A percentile compares a stretch with the other conserved stretches of the same genome.
phyloP scores from a whole-genome alignment of 441 rosid genomes.

The Pelargonium citronellum region DNA sequence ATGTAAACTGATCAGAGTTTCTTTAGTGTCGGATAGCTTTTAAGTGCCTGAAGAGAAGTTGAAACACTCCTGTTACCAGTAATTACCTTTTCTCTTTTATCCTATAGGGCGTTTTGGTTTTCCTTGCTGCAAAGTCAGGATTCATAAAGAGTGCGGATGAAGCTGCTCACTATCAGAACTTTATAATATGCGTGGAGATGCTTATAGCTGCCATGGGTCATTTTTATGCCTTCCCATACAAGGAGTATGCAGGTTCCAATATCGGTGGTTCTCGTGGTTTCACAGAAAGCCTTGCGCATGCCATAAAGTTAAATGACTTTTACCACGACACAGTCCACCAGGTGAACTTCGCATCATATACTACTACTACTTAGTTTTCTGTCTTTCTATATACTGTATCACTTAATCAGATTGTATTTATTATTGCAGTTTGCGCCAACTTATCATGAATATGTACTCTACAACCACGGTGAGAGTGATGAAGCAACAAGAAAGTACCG shows the following conservation, averaged over 20 bases:
- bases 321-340: conserved; percentile 98
- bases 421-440: conserved; percentile 86
- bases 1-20: background rate
- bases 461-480: conserved; percentile 78
- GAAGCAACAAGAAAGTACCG: conserved; percentile 83
- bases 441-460: conserved; percentile 91
- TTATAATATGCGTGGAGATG: conserved; percentile 92
- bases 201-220: conserved; percentile 89
- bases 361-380: background rate
- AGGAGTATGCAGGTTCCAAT: conserved; percentile 96
- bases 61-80: background rate
- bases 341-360: conserved; percentile 33
- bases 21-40: conserved; percentile 3
- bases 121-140: conserved; percentile 88
- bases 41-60: background rate
- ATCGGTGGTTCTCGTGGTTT: conserved; percentile 67
- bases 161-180: conserved; percentile 85
- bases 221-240: conserved; percentile 89
- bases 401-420: background rate
- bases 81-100: conserved; percentile 10
- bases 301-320: conserved; percentile 84
- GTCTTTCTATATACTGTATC: background rate
- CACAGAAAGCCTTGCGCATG: conserved; percentile 75
- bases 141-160: conserved; percentile 61
- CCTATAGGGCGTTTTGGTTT: conserved; percentile 82